Evolutionary conservation across 345 rosid species (phyloP), one percentile per base, ranked within the genome.

Genomic region (Eutrema japonicum): DNA sequence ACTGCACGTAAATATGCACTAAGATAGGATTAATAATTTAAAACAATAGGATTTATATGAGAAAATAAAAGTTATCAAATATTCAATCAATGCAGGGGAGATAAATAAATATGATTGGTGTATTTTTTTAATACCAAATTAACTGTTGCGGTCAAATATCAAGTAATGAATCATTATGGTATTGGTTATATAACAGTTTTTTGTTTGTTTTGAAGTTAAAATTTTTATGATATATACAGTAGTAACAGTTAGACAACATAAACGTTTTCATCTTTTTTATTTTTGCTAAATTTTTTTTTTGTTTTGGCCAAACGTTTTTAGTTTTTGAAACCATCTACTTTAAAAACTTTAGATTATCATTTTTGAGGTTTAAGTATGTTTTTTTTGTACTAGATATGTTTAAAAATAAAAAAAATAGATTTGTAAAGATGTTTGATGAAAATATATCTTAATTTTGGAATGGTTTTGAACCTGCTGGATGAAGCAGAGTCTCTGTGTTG

Each of bases 121-220:
- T 69, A 30, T 33, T 56, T 56, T 37, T 14, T 16, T 5, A 13
- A 49, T 29, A 10, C 13, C 49, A 37, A 49, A 60, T 2, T 49
- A 38, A 61, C 16, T 62, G n/a, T 27, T 29, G 30, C 41, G 60
- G 75, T 71, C 61, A 62, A 72, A 43, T 53, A n/a, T 45, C 40
- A 27, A 51, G 14, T 49, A 38, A 37, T 37, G 63, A 16, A 57
- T 57, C 46, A 57, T 57, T 57, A 57, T 57, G 63, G 41, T 7
- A 57, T 32, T 32, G 35, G 35, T 32, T 32, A 32, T 32, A 5
- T 36, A 57, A 57, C 36, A 41, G 49, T 41, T 5, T 30, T 30
- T 32, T 0, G 5, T 32, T 32, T 4, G 0, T 32, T 32, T 38
- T 38, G 10, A 38, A 10, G 42, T 38, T 38, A 38, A 4, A 38